Percentiles rank a stretch among this genome's conserved stretches.
These are phyloP conservation scores for Vitrella brassicaformis DNA, from an alignment of 73 alveolate genomes.

Conservation along the genomic window DNA sequence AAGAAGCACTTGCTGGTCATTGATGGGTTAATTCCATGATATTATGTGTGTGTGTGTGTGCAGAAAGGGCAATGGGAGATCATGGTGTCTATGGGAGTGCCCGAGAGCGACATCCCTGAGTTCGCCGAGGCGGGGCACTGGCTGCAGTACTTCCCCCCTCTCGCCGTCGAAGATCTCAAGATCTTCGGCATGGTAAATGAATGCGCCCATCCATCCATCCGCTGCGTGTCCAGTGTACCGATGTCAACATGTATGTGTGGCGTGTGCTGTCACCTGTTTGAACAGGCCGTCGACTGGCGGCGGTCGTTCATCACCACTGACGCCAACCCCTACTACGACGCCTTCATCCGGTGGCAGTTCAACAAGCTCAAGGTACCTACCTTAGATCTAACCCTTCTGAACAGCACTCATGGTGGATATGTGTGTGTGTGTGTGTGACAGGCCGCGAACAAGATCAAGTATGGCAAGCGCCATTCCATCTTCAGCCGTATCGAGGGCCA, in stretches of 20 bases:
- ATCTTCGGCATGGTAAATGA: slow-evolving; percentile 64
- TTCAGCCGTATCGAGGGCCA: slow-evolving; percentile 73
- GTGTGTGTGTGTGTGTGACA: too few species aligned
- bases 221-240: too few species aligned
- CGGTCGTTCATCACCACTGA: slow-evolving; percentile 90
- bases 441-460: slow-evolving; percentile 14
- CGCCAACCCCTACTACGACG: slow-evolving; percentile 77
- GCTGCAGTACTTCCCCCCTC: slow-evolving; percentile 88
- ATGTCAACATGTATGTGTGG: too few species aligned
- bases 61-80: slow-evolving; percentile 40
- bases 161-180: slow-evolving; percentile 63
- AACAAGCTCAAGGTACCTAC: slow-evolving; percentile 15
- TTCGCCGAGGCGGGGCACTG: slow-evolving; percentile 75
- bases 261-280: too few species aligned
- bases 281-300: slow-evolving; percentile 83
- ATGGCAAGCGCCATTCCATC: slow-evolving; percentile 80
- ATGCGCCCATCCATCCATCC: too few species aligned
- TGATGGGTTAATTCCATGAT: too few species aligned
- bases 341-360: slow-evolving; percentile 66
- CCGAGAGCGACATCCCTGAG: slow-evolving; percentile 66
- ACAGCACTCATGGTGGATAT: too few species aligned
- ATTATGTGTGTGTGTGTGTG: too few species aligned
- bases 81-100: slow-evolving; percentile 48
- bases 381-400: too few species aligned
- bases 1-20: too few species aligned